Base-by-base conservation (phyloP, 768 basidiomycete species). In the Boletus pseudopeckii region DNA sequence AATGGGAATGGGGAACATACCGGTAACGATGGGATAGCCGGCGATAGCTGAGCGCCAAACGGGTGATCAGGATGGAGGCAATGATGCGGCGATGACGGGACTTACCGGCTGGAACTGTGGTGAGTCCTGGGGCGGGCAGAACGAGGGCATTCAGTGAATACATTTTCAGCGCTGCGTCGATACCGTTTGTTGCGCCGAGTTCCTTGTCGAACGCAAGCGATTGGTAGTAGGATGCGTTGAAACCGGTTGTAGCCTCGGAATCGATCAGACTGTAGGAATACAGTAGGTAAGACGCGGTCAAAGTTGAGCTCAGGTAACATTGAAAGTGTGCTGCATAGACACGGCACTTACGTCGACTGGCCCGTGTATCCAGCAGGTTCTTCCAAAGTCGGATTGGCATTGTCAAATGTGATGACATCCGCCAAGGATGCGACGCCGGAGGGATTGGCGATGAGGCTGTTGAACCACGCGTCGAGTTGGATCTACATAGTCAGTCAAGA, bases 391-490 rank as follows among this genome's bases (percentile, higher is more conserved):
- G 80, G 74, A 53, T 86, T 75, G 5, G 70, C 72, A 37, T 74
- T 64, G 61, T 87, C 75, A 67, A 84, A 85, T 26, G 64, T 61
- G 38, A 86, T 85, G 30, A 86, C 62, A 52, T 83, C 81, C 6
- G 77, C 82, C 11, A 86, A 73, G 24, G 67, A 80, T 39, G 74
- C 67, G n/a, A 86, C 84, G 1, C 82, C 81, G 0, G 83, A 78
- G 0, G 85, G 85, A 37, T 83, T 81, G 28, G 74, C 60, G 3
- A 79, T 42, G 11, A 86, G 70, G 9, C 63, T 66, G 10, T 73
- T 60, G 28, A 78, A 78, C 57, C 80, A 86, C 7, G 64, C 66
- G 46, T 81, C 71, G 7, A 87, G 58, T 61, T 84, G 74, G n/a
- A 82, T 68, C 84, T 85, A 41, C 4, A 20, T 2, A 5, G 3